Evolutionary conservation across 2,329 filamentous ascomycete genomes (phyloP).

Genomic region (Penicillium sp.): DNA sequence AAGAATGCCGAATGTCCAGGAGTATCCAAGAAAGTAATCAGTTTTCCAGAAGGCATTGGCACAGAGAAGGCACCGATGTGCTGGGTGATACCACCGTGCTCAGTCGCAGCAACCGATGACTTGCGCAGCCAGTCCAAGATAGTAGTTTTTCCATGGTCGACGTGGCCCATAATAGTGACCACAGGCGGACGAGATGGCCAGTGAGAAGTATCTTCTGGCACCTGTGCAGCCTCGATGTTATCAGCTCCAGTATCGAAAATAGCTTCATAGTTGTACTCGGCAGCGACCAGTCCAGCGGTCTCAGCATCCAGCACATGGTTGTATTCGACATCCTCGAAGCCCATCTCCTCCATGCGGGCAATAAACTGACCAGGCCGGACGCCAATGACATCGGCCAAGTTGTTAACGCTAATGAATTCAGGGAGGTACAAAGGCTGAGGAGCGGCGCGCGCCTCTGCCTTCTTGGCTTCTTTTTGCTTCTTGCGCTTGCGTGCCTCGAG

Average conservation of each 20-base stretch:
- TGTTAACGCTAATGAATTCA: constrained; percentile 86
- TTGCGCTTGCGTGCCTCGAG: constrained; percentile 34
- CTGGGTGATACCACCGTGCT: constrained; percentile 96
- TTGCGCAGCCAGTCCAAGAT: constrained; percentile 91
- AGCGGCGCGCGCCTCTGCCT: constrained; percentile 42
- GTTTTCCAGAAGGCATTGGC: constrained; percentile 78
- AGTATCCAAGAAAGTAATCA: constrained; percentile 95
- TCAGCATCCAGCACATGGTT: constrained; percentile 90
- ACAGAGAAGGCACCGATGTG: constrained; percentile 98
- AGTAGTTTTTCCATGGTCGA: constrained; percentile 98
- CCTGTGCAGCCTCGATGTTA: constrained; percentile 72
- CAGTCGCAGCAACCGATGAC: constrained; percentile 83
- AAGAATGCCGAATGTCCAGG: constrained; percentile 95
- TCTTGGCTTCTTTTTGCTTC: constrained; percentile 41
- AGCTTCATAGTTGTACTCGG: constrained; percentile 91
- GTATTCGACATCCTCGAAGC: constrained; percentile 80
- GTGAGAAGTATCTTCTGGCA: constrained; percentile 65
- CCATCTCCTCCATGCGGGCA: constrained; percentile 74
- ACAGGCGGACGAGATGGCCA: constrained; percentile 82
- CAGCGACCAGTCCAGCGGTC: constrained; percentile 83
- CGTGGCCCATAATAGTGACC: constrained; percentile 98
- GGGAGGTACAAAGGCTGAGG: constrained; percentile 72
- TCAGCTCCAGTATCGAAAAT: constrained; percentile 66
- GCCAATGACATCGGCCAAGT: constrained; percentile 73
- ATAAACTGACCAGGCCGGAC: constrained; percentile 72